Conservation (phyloP, 78 protist species). For the Dictyostelium brefeldianum region DNA sequence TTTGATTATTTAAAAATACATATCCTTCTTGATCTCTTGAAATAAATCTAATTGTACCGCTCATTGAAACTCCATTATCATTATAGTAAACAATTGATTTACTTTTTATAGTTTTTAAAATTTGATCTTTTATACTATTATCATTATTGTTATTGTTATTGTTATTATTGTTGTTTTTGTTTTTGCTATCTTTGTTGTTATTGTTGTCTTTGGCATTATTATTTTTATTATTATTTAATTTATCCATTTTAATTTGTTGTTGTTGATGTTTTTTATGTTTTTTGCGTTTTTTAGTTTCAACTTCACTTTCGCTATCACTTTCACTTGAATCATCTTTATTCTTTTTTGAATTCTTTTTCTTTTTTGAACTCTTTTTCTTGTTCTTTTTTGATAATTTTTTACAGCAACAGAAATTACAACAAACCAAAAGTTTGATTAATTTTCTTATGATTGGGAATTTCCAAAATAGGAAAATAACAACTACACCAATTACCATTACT, state of each 20-base stretch:
- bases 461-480: not conserved
- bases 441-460: conserved; percentile 27
- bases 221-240: not conserved
- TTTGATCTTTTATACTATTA: not conserved
- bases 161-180: not conserved
- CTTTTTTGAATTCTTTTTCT: not conserved
- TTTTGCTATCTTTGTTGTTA: not conserved
- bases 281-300: not conserved
- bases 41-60: not conserved
- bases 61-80: not conserved
- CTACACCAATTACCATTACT: not conserved
- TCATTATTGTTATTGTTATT: not conserved
- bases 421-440: not conserved
- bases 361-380: not conserved
- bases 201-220: not conserved
- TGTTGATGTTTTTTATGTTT: not conserved
- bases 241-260: not conserved
- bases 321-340: no score
- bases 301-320: not conserved
- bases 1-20: not conserved
- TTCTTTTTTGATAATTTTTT: not conserved
- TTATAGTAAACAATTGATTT: not conserved
- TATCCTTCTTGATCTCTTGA: not conserved
- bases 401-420: conserved; percentile 1
- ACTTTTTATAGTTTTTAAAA: not conserved